Evolutionary conservation across 2,329 filamentous ascomycete genomes (phyloP).

Genomic region (Alternaria hordeiaustralica): DNA sequence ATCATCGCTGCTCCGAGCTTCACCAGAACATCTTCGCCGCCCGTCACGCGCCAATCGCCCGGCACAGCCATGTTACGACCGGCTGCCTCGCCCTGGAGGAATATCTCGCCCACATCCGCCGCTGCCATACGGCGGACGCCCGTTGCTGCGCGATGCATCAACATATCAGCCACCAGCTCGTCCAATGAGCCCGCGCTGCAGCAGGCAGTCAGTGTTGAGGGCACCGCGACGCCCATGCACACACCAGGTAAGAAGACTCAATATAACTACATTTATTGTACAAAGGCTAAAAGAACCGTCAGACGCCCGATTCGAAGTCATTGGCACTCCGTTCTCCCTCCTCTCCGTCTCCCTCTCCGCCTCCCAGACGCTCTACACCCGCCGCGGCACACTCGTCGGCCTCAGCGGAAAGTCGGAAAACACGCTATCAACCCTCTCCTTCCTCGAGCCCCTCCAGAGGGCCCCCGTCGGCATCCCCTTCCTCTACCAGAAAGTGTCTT

Average conservation of each 20-base stretch:
- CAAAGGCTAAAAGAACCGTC: neutral
- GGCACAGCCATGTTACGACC: conserved; percentile 41
- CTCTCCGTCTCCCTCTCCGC: conserved; percentile 92
- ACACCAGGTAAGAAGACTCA: conserved; percentile 35
- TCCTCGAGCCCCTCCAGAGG: conserved; percentile 83
- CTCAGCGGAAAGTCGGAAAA: conserved; percentile 91
- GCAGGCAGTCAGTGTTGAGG: conserved; percentile 28
- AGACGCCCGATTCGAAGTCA: conserved; percentile 95
- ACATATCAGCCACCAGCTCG: conserved; percentile 55
- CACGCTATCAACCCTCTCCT: conserved; percentile 85
- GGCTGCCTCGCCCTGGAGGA: conserved; percentile 38
- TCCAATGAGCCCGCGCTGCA: conserved; percentile 50
- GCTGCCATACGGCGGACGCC: conserved; percentile 18
- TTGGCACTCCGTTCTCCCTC: conserved; percentile 90
- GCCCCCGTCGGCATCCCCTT: conserved; percentile 87
- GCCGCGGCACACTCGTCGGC: conserved; percentile 87
- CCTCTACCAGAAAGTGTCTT: conserved; percentile 86
- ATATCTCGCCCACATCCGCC: conserved; percentile 21
- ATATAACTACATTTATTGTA: neutral
- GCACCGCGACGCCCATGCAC: conserved; percentile 27
- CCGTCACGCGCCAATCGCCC: conserved; percentile 28
- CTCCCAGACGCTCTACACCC: conserved; percentile 91
- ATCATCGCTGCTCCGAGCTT: conserved; percentile 10
- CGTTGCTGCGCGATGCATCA: conserved; percentile 48
- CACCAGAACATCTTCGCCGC: conserved; percentile 1